Evolutionary conservation across 164 flowering plant genomes (phyloP).

Genomic region (Hamamelis virginiana): DNA sequence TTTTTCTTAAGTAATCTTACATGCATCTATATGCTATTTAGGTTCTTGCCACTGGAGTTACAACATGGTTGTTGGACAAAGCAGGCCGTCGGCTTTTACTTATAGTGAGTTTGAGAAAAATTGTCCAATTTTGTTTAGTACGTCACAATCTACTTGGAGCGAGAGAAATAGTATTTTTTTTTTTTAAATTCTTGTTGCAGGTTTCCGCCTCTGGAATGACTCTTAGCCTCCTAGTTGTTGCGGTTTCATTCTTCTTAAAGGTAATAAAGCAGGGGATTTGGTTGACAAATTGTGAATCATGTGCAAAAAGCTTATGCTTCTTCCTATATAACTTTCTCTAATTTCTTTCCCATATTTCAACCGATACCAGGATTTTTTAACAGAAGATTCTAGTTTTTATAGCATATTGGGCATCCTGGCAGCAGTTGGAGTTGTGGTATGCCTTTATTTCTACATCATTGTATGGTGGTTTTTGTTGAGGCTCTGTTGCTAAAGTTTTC

Average conservation of each 20-base stretch:
- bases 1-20: background rate
- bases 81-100: slow-evolving; percentile 92
- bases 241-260: slow-evolving; percentile 73
- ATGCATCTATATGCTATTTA: slow-evolving; percentile 21
- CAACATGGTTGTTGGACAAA: slow-evolving; percentile 86
- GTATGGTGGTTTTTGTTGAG: background rate
- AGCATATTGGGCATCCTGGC: slow-evolving; percentile 52
- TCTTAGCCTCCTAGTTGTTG: slow-evolving; percentile 69
- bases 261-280: slow-evolving; percentile 27
- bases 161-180: background rate
- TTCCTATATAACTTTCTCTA: slow-evolving; percentile 7
- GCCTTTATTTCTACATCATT: slow-evolving; percentile 13
- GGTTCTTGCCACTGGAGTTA: slow-evolving; percentile 83
- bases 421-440: slow-evolving; percentile 91
- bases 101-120: slow-evolving; percentile 52
- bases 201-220: slow-evolving; percentile 81
- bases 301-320: background rate
- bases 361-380: slow-evolving; percentile 39
- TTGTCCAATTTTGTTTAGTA: background rate
- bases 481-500: background rate
- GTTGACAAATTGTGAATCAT: background rate
- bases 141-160: slow-evolving; percentile 1
- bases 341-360: background rate
- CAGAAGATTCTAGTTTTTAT: slow-evolving; percentile 47
- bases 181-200: slow-evolving; percentile 33